A percentile compares a stretch with the other conserved stretches of the same genome.
These are phyloP conservation scores for Nemania sp. DNA, from an alignment of 2,329 filamentous ascomycete genomes.

Conservation along the genomic window DNA sequence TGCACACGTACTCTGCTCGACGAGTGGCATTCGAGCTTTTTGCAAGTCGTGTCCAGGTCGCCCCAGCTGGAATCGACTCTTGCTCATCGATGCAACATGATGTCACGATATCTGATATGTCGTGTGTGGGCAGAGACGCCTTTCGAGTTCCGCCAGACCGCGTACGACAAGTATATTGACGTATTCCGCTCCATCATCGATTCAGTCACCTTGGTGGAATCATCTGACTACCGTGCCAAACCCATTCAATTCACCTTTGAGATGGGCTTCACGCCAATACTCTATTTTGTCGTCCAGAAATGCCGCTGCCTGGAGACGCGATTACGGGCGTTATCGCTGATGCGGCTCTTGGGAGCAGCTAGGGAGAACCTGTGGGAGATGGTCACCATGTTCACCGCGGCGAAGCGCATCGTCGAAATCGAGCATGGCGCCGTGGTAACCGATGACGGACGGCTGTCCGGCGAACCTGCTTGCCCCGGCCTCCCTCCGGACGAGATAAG, in stretches of 20 bases:
- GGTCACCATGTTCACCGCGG: slow-evolving; percentile 39
- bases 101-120: slow-evolving; percentile 40
- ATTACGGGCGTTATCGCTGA: slow-evolving; percentile 40
- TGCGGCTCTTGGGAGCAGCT: slow-evolving; percentile 38
- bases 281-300: slow-evolving; percentile 46
- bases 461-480: slow-evolving; percentile 28
- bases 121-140: slow-evolving; percentile 43
- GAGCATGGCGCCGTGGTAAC: slow-evolving; percentile 44
- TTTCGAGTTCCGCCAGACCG: slow-evolving; percentile 40
- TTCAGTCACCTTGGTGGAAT: slow-evolving; percentile 29
- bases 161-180: slow-evolving; percentile 41
- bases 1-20: slow-evolving; percentile 33
- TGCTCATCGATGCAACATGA: slow-evolving; percentile 30
- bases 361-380: slow-evolving; percentile 47
- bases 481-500: slow-evolving; percentile 38
- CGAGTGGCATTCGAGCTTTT: slow-evolving; percentile 40
- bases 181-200: slow-evolving; percentile 42
- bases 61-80: not conserved
- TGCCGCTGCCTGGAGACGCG: slow-evolving; percentile 46
- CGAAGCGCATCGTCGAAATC: slow-evolving; percentile 43
- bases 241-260: slow-evolving; percentile 47
- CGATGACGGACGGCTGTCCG: slow-evolving; percentile 25
- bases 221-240: not conserved
- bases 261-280: slow-evolving; percentile 45
- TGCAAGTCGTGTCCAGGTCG: slow-evolving; percentile 15